phyloP scores from a whole-genome alignment of 768 basidiomycete genomes.

The Kwoniella dejecticola region DNA sequence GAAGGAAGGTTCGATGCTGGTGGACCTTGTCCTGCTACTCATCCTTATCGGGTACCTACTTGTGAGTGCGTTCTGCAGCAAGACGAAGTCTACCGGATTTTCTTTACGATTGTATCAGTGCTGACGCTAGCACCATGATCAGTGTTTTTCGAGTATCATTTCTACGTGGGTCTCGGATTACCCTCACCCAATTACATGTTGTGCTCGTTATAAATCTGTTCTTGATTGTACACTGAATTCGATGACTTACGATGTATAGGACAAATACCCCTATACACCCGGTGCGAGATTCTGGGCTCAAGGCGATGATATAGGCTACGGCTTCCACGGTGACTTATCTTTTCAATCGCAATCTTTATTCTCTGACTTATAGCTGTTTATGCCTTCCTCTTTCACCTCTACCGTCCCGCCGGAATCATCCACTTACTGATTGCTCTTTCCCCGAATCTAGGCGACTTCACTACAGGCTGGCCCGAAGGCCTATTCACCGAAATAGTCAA shows the following conservation, averaged over 20 bases:
- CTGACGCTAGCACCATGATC: not conserved
- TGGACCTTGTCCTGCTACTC: slow-evolving; percentile 36
- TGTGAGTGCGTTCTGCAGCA: slow-evolving; percentile 25
- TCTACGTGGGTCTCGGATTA: slow-evolving; percentile 26
- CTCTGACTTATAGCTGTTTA: not conserved
- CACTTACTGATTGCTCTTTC: too few relatives aligned
- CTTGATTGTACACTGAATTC: too few relatives aligned
- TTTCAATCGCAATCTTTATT: too few relatives aligned
- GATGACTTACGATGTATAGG: too few relatives aligned
- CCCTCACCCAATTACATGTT: too few relatives aligned
- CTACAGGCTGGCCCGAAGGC: slow-evolving; percentile 39
- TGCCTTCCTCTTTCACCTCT: not conserved
- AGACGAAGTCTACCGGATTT: too few relatives aligned
- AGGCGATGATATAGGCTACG: slow-evolving; percentile 38
- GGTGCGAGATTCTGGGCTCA: slow-evolving; percentile 30
- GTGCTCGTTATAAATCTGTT: too few relatives aligned
- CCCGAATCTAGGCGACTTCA: slow-evolving; percentile 37
- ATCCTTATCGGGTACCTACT: slow-evolving; percentile 30
- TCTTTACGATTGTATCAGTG: too few relatives aligned
- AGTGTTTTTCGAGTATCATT: slow-evolving; percentile 44
- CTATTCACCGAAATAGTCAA: slow-evolving; percentile 27
- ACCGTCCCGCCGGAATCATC: too few relatives aligned
- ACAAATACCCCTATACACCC: slow-evolving; percentile 25
- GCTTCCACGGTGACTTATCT: slow-evolving; percentile 35
- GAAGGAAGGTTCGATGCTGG: slow-evolving; percentile 29